These are phyloP conservation scores for Mucor saturninus DNA, from an alignment of 371 early-diverging fungal species.

Conservation along the genomic window DNA sequence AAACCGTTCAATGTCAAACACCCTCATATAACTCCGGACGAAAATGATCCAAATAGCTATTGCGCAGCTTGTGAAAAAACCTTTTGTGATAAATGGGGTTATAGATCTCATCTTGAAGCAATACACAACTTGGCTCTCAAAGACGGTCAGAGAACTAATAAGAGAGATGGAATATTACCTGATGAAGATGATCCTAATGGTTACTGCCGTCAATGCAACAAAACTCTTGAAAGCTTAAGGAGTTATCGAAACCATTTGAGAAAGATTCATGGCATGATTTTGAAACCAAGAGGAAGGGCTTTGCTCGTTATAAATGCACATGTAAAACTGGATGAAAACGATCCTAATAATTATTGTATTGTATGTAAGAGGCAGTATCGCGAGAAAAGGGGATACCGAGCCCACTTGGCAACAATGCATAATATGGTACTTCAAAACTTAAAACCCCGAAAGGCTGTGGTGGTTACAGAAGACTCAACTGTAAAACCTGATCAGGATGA, in stretches of 20 bases:
- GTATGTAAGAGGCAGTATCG: background rate
- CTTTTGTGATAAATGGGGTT: background rate
- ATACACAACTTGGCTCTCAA: background rate
- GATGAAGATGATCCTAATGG: background rate
- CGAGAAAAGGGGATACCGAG: no score
- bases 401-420: no score
- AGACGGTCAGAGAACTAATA: background rate
- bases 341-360: background rate
- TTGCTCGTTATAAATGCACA: background rate
- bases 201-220: background rate
- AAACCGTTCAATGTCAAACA: background rate
- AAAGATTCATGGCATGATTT: background rate
- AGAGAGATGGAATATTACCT: background rate
- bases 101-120: background rate
- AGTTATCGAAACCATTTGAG: background rate
- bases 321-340: background rate
- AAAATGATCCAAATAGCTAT: slow-evolving; percentile 3
- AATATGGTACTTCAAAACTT: no score
- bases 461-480: no score
- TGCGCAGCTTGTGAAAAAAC: background rate
- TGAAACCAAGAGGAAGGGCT: background rate
- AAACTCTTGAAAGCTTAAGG: background rate
- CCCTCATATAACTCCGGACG: background rate
- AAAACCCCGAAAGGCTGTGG: no score
- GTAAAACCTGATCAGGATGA: background rate